phyloP scores from a whole-genome alignment of 2,329 filamentous ascomycete genomes.

The Colletotrichum higginsianum region DNA sequence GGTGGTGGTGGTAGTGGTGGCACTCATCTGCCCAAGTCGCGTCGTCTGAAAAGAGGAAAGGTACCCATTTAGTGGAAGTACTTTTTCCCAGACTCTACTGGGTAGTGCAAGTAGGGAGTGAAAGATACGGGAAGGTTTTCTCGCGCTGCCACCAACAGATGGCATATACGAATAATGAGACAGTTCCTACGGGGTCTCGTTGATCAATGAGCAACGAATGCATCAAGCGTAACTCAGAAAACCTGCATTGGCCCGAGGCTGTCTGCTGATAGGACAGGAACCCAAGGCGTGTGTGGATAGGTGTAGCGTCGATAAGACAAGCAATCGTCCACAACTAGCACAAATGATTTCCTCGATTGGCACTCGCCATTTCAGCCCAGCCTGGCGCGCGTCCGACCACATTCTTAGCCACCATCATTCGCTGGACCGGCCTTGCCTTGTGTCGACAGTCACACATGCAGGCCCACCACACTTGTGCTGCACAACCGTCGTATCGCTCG shows the following conservation, averaged over 20 bases:
- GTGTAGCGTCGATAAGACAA: slow-evolving; percentile 32
- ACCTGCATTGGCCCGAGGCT: slow-evolving; percentile 43
- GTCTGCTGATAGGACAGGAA: slow-evolving; percentile 39
- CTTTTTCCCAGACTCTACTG: neutral
- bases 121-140: slow-evolving; percentile 17
- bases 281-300: slow-evolving; percentile 29
- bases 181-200: slow-evolving; percentile 16
- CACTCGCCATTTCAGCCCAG: slow-evolving; percentile 32
- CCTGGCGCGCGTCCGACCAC: slow-evolving; percentile 39
- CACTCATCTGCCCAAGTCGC: neutral
- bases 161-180: slow-evolving; percentile 34
- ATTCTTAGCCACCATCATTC: slow-evolving; percentile 36
- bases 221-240: slow-evolving; percentile 38
- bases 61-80: slow-evolving; percentile 52
- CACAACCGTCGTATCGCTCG: slow-evolving; percentile 43
- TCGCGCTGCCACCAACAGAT: slow-evolving; percentile 30
- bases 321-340: slow-evolving; percentile 42
- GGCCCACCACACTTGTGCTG: slow-evolving; percentile 35
- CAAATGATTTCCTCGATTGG: slow-evolving; percentile 40
- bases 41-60: slow-evolving; percentile 43
- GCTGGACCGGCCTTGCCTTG: slow-evolving; percentile 32
- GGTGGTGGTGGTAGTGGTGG: neutral
- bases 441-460: slow-evolving; percentile 41
- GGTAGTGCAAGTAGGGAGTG: no score
- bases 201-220: slow-evolving; percentile 17